Base-by-base conservation (phyloP, 139 green algal genomes). In the Picochlorum sp. region DNA sequence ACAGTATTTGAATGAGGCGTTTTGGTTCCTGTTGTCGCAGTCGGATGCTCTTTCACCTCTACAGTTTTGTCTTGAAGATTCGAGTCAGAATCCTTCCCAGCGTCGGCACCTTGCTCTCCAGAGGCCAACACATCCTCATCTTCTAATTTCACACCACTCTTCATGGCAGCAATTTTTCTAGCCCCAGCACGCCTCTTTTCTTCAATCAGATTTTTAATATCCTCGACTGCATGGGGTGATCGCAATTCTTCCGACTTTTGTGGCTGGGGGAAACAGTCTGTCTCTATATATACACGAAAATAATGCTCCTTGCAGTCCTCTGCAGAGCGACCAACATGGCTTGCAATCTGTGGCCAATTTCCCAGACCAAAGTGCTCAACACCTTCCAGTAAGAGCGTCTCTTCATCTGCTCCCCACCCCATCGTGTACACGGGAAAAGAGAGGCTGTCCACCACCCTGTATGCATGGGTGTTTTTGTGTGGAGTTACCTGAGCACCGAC, bases 371-470 rank as follows among this genome's bases (percentile, higher is more conserved):
- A 87, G 49, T 83, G 85, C 67, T 97, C 90, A 2, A 98, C 73
- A 0, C 69, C 86, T 68, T 98, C 93, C 60, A 98, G 73, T 63
- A 98, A 76, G 59, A 98, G 81, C 62, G 95, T 64, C 81, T 98
- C 93, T 69, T 98, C 93, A 57, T 98, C 93, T 10, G 90, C 86
- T 67, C 88, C 86, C 92, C 92, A 98, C 45, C 85, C 86, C 16
- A 79, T 81, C 21, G 90, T 68, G 57, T 89, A 90, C 21, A 98
- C 74, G 6, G 92, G 90, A 62, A 98, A 98, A 73, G 73, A 86
- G 24, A 98, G 77, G 65, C 91, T 88, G 73, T 96, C 90, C 44
- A 98, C 77, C 3, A 98, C 84, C 10, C 81, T 75, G 69, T 94
- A 96, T 57, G 79, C 77, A 62, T 96, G 89, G 41, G 66, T 63